These are phyloP conservation scores for Didymella arachidicola DNA, from an alignment of 2,329 filamentous ascomycete species.

Conservation along the genomic window DNA sequence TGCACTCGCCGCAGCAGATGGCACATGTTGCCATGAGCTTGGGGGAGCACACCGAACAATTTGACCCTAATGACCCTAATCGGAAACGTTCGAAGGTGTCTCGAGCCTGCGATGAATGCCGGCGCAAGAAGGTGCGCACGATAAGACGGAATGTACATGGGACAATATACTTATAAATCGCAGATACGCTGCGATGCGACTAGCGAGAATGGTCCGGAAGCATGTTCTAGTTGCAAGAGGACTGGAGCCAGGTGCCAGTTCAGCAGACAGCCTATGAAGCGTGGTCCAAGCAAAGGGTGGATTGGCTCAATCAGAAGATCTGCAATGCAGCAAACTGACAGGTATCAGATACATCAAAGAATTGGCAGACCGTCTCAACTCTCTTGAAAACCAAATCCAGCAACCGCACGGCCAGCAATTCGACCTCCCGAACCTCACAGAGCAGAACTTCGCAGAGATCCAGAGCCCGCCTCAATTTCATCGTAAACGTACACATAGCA, in stretches of 20 bases:
- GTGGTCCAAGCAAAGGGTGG: constrained; percentile 53
- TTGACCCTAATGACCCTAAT: constrained; percentile 47
- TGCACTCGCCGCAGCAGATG: constrained; percentile 52
- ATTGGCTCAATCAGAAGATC: not conserved
- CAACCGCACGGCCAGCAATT: constrained; percentile 42
- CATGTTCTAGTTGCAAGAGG: constrained; percentile 52
- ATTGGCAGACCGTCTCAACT: constrained; percentile 50
- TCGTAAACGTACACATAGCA: constrained; percentile 50
- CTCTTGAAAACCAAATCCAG: constrained; percentile 50
- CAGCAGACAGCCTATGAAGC: constrained; percentile 53
- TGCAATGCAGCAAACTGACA: constrained; percentile 19
- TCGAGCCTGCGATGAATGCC: constrained; percentile 53
- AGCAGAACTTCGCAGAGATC: constrained; percentile 41
- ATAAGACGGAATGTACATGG: not conserved
- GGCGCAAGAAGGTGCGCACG: constrained; percentile 51
- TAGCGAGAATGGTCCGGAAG: constrained; percentile 50
- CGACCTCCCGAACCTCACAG: constrained; percentile 41
- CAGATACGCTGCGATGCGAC: constrained; percentile 54
- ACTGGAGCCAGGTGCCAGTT: constrained; percentile 52
- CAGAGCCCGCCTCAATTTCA: constrained; percentile 44
- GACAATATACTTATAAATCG: not conserved
- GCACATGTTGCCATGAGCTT: constrained; percentile 50
- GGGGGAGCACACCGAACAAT: constrained; percentile 46
- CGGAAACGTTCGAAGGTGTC: constrained; percentile 53
- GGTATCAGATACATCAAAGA: constrained; percentile 52